Base-by-base conservation (phyloP, 345 rosid genomes). In the Salix brachista region DNA sequence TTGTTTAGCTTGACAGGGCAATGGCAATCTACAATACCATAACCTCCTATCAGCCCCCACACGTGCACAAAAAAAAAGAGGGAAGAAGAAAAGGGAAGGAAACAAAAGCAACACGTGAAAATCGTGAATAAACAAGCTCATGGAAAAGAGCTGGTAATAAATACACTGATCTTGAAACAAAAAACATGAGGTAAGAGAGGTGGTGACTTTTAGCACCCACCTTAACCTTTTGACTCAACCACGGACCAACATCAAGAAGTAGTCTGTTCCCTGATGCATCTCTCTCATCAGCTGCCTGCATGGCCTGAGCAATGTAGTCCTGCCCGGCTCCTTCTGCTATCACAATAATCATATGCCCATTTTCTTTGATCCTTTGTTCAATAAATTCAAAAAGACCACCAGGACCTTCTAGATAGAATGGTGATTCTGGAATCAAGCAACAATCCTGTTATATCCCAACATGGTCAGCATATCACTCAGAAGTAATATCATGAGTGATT, bases 261-360 rank as follows among this genome's bases (percentile, higher is more conserved):
- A 93, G 87, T 80, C 83, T 90, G 86, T 94, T 94, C 76, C 98
- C 98, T 12, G 97, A 94, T 68, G 86, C 97, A 77, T 94, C 98
- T 90, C 82, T 88, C 88, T 86, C 86, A 69, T 80, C 83, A 68
- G 73, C 78, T 60, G 81, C 78, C 48, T 30, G 78, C 86, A 86
- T 86, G 85, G 86, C 87, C 83, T 86, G 85, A 62, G 97, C 86
- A 81, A 92, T 86, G 81, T 83, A 87, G 54, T 91, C 97, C 82
- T 94, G 98, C 25, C 98, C 98, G 25, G 98, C 97, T 75, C 98
- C 97, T 90, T 94, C 98, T 8, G 98, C 98, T 71, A 90, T 77
- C 77, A 94, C 99, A 80, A 93, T 87, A 76, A 95, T 91, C 82
- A 91, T 61, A 80, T 95, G 99, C 62, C 91, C 84, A 74, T 93